These are phyloP conservation scores for Seiridium unicorne DNA, from an alignment of 2,329 filamentous ascomycete genomes.

Conservation along the genomic window DNA sequence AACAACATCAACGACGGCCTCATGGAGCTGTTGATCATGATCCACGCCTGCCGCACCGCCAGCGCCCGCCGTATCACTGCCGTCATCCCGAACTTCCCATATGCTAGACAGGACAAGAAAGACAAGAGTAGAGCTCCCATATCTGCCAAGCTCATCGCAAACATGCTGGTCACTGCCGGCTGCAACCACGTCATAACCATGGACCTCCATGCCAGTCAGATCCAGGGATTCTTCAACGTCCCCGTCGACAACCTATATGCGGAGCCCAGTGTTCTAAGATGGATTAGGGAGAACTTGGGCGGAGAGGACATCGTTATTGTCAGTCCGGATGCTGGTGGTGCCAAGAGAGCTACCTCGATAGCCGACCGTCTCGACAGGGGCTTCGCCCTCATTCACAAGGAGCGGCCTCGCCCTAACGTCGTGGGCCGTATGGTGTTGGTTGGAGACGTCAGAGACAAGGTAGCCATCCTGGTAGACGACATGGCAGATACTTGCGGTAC, in stretches of 20 bases:
- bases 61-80: slow-evolving; percentile 87
- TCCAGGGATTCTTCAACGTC: slow-evolving; percentile 92
- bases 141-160: slow-evolving; percentile 91
- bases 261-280: slow-evolving; percentile 86
- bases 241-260: slow-evolving; percentile 81
- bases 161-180: slow-evolving; percentile 94
- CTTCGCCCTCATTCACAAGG: slow-evolving; percentile 96
- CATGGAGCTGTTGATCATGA: slow-evolving; percentile 98
- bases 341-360: slow-evolving; percentile 91
- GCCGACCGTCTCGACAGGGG: slow-evolving; percentile 86
- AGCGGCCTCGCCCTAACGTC: slow-evolving; percentile 81
- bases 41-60: slow-evolving; percentile 77
- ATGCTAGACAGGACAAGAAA: slow-evolving; percentile 97
- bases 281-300: slow-evolving; percentile 84
- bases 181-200: slow-evolving; percentile 94
- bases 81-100: slow-evolving; percentile 94
- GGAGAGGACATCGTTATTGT: slow-evolving; percentile 88
- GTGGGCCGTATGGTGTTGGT: slow-evolving; percentile 95
- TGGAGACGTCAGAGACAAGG: slow-evolving; percentile 85
- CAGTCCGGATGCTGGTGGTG: slow-evolving; percentile 90
- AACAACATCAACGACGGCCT: slow-evolving; percentile 97
- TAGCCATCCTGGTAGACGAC: slow-evolving; percentile 94
- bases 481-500: slow-evolving; percentile 98
- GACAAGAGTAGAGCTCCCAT: slow-evolving; percentile 93
- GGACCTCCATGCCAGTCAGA: slow-evolving; percentile 92